A percentile compares a stretch with the other conserved stretches of the same genome.
These are phyloP conservation scores for Triticum dicoccoides DNA, from an alignment of 176 grass and related monocot species.

Conservation along the genomic window DNA sequence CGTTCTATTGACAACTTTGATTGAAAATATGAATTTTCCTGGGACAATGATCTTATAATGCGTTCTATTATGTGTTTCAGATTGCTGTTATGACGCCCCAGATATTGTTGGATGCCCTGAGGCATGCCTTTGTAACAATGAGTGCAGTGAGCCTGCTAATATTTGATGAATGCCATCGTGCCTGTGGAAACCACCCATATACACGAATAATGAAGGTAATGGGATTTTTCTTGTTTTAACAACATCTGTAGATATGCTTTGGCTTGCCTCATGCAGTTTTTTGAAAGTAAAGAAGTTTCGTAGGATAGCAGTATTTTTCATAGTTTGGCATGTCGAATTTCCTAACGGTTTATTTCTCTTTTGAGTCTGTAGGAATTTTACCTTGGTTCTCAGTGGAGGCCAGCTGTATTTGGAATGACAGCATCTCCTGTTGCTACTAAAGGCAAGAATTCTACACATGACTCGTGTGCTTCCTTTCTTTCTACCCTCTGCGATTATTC, in stretches of 20 bases:
- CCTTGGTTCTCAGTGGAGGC: constrained; percentile 39
- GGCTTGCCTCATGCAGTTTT: not conserved
- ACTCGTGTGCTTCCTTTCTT: not conserved
- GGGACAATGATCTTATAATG: too few species aligned
- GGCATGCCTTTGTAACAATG: constrained; percentile 53
- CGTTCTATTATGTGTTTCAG: constrained; percentile 21
- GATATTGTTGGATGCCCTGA: constrained; percentile 60
- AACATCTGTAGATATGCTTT: constrained; percentile 10
- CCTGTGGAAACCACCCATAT: constrained; percentile 67
- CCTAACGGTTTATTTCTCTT: not conserved
- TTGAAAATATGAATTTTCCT: too few species aligned
- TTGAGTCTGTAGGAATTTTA: constrained; percentile 59
- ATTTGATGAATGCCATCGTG: constrained; percentile 71
- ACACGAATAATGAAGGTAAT: constrained; percentile 60
- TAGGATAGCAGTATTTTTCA: constrained; percentile 1
- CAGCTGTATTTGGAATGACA: constrained; percentile 65
- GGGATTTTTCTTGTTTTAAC: not conserved
- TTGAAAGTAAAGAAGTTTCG: not conserved
- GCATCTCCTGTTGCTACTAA: constrained; percentile 50
- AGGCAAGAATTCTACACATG: constrained; percentile 30
- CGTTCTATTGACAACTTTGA: too few species aligned
- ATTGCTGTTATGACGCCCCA: constrained; percentile 60
- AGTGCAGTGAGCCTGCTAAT: constrained; percentile 43
- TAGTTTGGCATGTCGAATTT: not conserved
- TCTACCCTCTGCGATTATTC: not conserved